Percentiles rank a stretch among this genome's conserved stretches.
These are phyloP conservation scores for Babesia gibsoni DNA, from an alignment of 169 alveolate species.

Conservation along the genomic window DNA sequence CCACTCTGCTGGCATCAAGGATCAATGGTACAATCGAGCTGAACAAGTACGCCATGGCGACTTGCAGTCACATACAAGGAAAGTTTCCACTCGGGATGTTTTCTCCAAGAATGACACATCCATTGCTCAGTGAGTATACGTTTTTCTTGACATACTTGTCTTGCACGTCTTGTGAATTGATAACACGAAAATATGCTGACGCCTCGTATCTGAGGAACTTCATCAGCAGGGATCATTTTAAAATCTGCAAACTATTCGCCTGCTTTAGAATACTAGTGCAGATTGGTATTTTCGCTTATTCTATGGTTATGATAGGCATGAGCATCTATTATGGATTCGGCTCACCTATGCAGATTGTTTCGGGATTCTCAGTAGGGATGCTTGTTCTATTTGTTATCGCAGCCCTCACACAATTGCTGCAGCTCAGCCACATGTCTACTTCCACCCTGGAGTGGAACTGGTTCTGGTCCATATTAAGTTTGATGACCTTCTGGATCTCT, in stretches of 20 bases:
- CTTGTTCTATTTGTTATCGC: slow-evolving; percentile 51
- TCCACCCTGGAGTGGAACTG: slow-evolving; percentile 53
- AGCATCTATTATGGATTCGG: slow-evolving; percentile 39
- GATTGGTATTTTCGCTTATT: slow-evolving; percentile 19
- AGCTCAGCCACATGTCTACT: slow-evolving; percentile 49
- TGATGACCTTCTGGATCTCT: slow-evolving; percentile 54
- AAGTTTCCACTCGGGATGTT: slow-evolving; percentile 46
- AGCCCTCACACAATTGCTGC: slow-evolving; percentile 44
- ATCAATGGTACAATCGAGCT: slow-evolving; percentile 47
- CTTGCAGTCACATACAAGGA: slow-evolving; percentile 56
- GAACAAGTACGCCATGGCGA: slow-evolving; percentile 56
- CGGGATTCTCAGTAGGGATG: slow-evolving; percentile 62
- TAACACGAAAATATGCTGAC: slow-evolving; percentile 49
- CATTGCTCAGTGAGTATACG: slow-evolving; percentile 45
- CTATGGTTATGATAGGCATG: not conserved
- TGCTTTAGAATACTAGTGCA: slow-evolving; percentile 27
- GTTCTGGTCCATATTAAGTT: slow-evolving; percentile 62
- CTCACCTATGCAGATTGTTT: slow-evolving; percentile 58
- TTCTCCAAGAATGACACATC: slow-evolving; percentile 40
- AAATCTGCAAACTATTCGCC: slow-evolving; percentile 34
- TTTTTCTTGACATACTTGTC: slow-evolving; percentile 56
- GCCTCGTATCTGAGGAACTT: slow-evolving; percentile 38
- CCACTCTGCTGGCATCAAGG: slow-evolving; percentile 61
- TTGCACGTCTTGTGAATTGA: slow-evolving; percentile 44
- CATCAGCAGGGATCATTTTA: slow-evolving; percentile 28